A percentile compares a stretch with the other conserved stretches of the same genome.
These are phyloP conservation scores for Sphaerulina populicola DNA, from an alignment of 2,329 filamentous ascomycete genomes.

Conservation along the genomic window DNA sequence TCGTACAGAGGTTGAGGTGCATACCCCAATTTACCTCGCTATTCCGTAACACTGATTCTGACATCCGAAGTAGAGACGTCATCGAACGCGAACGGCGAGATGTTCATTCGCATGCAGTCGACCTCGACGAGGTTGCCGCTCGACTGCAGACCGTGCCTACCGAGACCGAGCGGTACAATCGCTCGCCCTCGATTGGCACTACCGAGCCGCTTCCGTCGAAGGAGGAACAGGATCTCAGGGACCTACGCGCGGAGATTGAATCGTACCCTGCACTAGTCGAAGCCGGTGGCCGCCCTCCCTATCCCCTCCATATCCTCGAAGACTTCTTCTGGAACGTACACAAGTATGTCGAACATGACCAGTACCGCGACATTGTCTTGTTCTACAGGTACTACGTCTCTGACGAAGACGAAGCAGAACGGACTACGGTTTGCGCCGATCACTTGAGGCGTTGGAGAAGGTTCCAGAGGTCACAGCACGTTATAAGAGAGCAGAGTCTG, in stretches of 20 bases:
- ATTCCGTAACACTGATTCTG: not conserved
- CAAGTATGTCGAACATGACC: constrained; percentile 1
- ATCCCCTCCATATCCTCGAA: constrained; percentile 5
- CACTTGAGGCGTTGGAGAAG: not conserved
- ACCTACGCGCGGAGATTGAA: not conserved
- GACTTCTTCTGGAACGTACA: constrained; percentile 1
- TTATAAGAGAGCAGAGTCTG: not conserved
- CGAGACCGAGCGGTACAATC: not conserved
- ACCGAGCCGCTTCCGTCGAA: not conserved
- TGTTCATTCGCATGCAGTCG: constrained; percentile 2
- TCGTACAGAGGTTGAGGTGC: constrained; percentile 3
- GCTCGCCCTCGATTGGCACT: not conserved
- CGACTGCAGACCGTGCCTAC: not conserved
- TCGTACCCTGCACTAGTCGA: constrained; percentile 2
- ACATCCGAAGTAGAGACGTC: not conserved
- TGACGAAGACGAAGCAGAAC: not conserved
- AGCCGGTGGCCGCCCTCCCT: constrained; percentile 6
- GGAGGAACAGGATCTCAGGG: not conserved
- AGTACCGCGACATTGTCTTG: constrained; percentile 6
- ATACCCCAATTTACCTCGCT: not conserved
- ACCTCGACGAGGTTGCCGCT: constrained; percentile 4
- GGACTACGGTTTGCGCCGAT: not conserved
- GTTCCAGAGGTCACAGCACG: constrained; percentile 2
- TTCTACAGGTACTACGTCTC: not conserved
- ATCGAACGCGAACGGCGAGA: not conserved